Evolutionary conservation across 2,329 filamentous ascomycete genomes (phyloP).

Genomic region (Clonostachys byssicola): DNA sequence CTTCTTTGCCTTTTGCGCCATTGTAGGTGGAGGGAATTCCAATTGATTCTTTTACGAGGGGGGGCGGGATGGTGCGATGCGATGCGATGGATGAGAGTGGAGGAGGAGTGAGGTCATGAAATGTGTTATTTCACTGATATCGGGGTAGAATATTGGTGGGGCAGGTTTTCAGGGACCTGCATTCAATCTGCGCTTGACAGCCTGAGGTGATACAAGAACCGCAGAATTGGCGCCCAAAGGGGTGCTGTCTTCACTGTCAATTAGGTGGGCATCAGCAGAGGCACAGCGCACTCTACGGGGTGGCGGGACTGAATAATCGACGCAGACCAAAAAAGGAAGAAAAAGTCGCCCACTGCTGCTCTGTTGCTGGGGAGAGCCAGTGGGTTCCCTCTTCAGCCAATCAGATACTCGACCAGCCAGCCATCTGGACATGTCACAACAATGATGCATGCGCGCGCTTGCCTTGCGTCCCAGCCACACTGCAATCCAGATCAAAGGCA

Average conservation of each 20-base stretch:
- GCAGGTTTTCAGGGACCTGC: neutral
- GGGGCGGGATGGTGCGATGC: neutral
- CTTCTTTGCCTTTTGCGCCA: constrained; percentile 62
- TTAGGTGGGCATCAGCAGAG: no score
- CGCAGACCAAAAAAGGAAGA: no score
- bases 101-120: neutral
- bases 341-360: neutral
- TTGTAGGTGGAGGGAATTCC: constrained; percentile 14
- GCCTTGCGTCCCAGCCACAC: no score
- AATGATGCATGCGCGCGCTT: no score
- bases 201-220: no score
- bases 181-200: no score
- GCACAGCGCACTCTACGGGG: no score
- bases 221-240: no score
- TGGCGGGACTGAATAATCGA: no score
- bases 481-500: no score
- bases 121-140: neutral
- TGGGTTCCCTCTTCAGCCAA: neutral
- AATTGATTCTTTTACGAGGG: no score
- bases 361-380: constrained; percentile 1
- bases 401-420: neutral
- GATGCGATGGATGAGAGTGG: neutral
- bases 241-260: no score
- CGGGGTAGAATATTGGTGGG: neutral
- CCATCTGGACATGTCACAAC: neutral